Base-by-base conservation (phyloP, 2,329 filamentous ascomycete species). In the Elsinoe australis region DNA sequence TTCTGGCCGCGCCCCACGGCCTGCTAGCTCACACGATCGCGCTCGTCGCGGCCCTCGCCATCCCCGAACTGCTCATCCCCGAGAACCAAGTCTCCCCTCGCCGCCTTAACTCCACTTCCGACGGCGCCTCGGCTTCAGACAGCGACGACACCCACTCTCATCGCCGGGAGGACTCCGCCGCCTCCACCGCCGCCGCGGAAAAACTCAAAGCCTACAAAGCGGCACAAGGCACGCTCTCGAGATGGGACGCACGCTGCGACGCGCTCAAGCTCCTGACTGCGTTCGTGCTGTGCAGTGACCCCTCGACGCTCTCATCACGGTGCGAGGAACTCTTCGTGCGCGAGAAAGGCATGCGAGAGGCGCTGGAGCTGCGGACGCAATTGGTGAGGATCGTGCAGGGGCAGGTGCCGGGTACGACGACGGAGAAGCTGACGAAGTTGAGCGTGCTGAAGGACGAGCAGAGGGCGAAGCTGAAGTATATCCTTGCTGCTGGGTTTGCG, bases 181-280 rank as follows among this genome's bases (percentile, higher is more conserved):
- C 82, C 4, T 82, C 84, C 52, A 83, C 55, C 5, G 52, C 56
- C 2, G 57, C 53, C 5, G 80, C 82, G 50, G 82, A 84, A 36
- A 74, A 81, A 2, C 73, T 80, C 15, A 79, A 76, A 60, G 73
- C 73, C 31, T 81, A 78, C 68, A 84, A 86, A 54, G 75, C 80
- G 24, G 85, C 83, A 0, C 87, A 94, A 55, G 80, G 79, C 32
- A 81, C 83, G 50, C 87, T 96, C 57, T 82, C 84, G 61, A 82
- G 79, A 51, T 76, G 89, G 49, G 92, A 95, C 61, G 82, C 87
- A 61, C 79, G 77, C 46, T 87, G 85, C 1, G 92, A 98, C 64
- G 88, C 85, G 14, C 81, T 96, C 57, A 96, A 95, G 67, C 76
- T 92, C 31, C 78, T 96, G 36, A 87, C 89, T 49, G 87, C 87